Conservation (phyloP, 352 stramenopile species). For the Lagenidium giganteum region DNA sequence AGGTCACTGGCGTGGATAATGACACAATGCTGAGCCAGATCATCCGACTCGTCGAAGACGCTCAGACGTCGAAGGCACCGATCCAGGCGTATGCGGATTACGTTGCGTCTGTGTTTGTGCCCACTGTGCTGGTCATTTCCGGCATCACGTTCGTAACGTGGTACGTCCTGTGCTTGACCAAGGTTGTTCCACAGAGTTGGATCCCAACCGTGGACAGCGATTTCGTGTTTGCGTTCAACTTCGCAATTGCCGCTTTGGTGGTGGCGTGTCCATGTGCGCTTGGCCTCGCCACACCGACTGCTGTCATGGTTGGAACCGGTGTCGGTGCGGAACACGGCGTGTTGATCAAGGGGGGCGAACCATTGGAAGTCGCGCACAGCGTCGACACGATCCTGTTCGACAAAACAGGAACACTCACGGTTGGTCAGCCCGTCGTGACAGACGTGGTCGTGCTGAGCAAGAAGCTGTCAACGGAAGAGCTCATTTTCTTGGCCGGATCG, state of each 20-base stretch:
- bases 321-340: slow-evolving; percentile 96
- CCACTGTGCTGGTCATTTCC: slow-evolving; percentile 90
- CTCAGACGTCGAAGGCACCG: slow-evolving; percentile 96
- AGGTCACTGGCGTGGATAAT: slow-evolving; percentile 89
- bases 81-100: slow-evolving; percentile 98
- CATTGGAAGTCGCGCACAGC: slow-evolving; percentile 89
- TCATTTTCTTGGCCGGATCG: slow-evolving; percentile 87
- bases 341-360: slow-evolving; percentile 97
- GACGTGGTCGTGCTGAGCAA: slow-evolving; percentile 81
- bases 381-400: slow-evolving; percentile 98
- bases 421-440: slow-evolving; percentile 86
- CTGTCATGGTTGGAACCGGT: slow-evolving; percentile 98
- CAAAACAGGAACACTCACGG: slow-evolving; percentile 99
- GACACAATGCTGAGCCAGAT: slow-evolving; percentile 97
- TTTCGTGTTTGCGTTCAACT: slow-evolving; percentile 96
- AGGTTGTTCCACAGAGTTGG: slow-evolving; percentile 58
- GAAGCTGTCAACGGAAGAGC: slow-evolving; percentile 68
- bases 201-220: slow-evolving; percentile 64
- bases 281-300: slow-evolving; percentile 96
- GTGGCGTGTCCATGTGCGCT: slow-evolving; percentile 99
- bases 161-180: slow-evolving; percentile 77
- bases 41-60: slow-evolving; percentile 97
- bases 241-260: slow-evolving; percentile 96
- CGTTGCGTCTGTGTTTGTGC: slow-evolving; percentile 95
- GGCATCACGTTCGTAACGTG: slow-evolving; percentile 94